phyloP scores from a whole-genome alignment of 2,329 filamentous ascomycete species.

The Talaromyces albobiverticillius region DNA sequence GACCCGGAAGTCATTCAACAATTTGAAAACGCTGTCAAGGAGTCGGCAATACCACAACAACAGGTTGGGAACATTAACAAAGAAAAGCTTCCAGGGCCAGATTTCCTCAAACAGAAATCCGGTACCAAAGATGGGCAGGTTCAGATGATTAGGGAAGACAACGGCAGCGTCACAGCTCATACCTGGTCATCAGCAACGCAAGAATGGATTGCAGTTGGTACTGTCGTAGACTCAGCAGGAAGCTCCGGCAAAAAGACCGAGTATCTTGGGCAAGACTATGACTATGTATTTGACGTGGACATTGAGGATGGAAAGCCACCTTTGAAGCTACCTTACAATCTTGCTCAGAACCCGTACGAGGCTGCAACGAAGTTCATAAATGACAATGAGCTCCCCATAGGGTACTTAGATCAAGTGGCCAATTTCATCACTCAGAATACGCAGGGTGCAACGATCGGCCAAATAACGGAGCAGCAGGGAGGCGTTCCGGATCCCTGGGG shows the following conservation, averaged over 20 bases:
- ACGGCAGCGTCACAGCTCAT: constrained; percentile 81
- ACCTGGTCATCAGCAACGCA: constrained; percentile 73
- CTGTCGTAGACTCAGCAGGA: constrained; percentile 83
- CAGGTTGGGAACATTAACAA: constrained; percentile 83
- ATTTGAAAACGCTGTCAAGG: constrained; percentile 79
- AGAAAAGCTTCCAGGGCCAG: constrained; percentile 82
- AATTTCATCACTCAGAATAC: constrained; percentile 92
- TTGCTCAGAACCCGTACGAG: constrained; percentile 89
- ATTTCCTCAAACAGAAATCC: constrained; percentile 75
- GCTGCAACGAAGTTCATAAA: constrained; percentile 86
- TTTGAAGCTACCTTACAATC: constrained; percentile 89
- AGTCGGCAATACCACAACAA: constrained; percentile 83
- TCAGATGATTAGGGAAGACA: constrained; percentile 79
- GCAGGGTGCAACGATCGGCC: constrained; percentile 77
- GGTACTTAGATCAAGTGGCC: constrained; percentile 86
- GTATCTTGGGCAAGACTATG: constrained; percentile 83
- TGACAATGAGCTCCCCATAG: constrained; percentile 81
- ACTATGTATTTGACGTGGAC: constrained; percentile 95
- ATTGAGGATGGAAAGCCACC: constrained; percentile 92
- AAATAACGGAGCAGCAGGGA: constrained; percentile 45
- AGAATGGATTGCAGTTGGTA: constrained; percentile 87
- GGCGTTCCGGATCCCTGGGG: constrained; percentile 69
- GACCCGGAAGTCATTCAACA: constrained; percentile 64
- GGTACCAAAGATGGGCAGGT: constrained; percentile 97
- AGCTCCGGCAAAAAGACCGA: constrained; percentile 75